Base-by-base conservation (phyloP, 2,329 filamentous ascomycete species). In the Neodidymelliopsis sp. region DNA sequence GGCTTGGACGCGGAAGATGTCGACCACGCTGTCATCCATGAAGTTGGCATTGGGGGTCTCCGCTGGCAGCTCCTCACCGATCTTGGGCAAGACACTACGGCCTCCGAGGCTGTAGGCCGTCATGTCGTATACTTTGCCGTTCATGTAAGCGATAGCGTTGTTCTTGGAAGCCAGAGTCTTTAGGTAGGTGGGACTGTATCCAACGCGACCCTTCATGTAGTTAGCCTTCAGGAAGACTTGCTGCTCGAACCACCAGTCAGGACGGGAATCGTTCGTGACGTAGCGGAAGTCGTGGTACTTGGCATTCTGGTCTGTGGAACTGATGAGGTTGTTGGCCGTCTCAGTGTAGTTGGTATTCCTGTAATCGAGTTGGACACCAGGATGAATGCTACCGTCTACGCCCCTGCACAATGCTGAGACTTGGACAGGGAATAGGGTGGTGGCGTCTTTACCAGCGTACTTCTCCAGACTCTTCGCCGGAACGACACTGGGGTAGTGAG, bases 231-330 rank as follows among this genome's bases (percentile, higher is more conserved):
- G 77, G 70, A 86, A 84, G 23, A 86, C 80, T 82, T 97, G 91
- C 71, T 92, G 86, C 75, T 99, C 90, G 48, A 82, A 87, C 76
- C 93, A 97, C 94, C 94, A 99, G 68, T 96, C 91, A 2, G 87
- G 85, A 9, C 92, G 87, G 39, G 83, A 87, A 67, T 96, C 90
- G 58, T 91, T 90, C 24, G 83, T 90, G 67, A 84, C 91, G 67
- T 82, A 85, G 50, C 94, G 86, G 83, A 99, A 99, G 70, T 99
- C 94, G 67, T 99, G 94, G 70, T 95, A 99, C 54, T 83, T 77
- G 16, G 85, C 78, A 66, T 97, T 96, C 16, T 79, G 57, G 65
- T 97, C 92, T 4, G 81, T 80, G 22, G 74, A 78, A 64, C 81
- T 85, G 69, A 91, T 82, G 18, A 89, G 77, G 16, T 77, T 83